These are phyloP conservation scores for Lentithecium fluviatile DNA, from an alignment of 495 filamentous ascomycete genomes.

Conservation along the genomic window DNA sequence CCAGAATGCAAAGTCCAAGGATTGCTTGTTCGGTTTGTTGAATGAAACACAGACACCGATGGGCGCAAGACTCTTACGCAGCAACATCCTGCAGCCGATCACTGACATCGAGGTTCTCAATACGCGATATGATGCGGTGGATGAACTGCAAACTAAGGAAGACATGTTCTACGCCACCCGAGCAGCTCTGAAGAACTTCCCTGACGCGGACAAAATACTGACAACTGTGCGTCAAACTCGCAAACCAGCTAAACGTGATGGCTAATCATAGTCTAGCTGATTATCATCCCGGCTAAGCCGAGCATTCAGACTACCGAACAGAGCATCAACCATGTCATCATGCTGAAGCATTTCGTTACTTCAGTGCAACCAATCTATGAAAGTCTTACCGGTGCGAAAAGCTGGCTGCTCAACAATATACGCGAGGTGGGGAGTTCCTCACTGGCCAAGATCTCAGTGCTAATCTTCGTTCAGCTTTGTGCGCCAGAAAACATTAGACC, in stretches of 20 bases:
- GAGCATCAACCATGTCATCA: constrained; percentile 79
- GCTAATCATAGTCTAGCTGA: constrained; percentile 53
- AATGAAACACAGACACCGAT: constrained; percentile 86
- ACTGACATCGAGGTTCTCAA: constrained; percentile 63
- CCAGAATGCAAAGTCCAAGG: constrained; percentile 68
- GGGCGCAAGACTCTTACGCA: constrained; percentile 76
- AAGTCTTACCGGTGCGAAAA: constrained; percentile 64
- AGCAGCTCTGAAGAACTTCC: constrained; percentile 69
- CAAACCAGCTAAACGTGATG: not conserved
- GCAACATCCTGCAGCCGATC: constrained; percentile 86
- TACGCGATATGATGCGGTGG: constrained; percentile 75
- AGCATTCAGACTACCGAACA: constrained; percentile 70
- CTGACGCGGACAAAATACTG: constrained; percentile 68
- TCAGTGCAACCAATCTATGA: constrained; percentile 66
- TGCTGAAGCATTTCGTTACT: constrained; percentile 77
- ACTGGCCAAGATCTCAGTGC: not conserved
- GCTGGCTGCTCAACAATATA: constrained; percentile 63
- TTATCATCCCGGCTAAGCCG: constrained; percentile 63
- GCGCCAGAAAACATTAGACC: constrained; percentile 57
- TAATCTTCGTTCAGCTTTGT: constrained; percentile 54
- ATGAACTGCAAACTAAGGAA: constrained; percentile 79
- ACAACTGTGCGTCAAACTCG: constrained; percentile 52
- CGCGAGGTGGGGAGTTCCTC: constrained; percentile 51
- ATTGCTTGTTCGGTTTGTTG: constrained; percentile 77
- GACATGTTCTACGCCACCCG: constrained; percentile 81